Base-by-base conservation (phyloP, 2,329 filamentous ascomycete genomes). In the Pyrenophora graminea region DNA sequence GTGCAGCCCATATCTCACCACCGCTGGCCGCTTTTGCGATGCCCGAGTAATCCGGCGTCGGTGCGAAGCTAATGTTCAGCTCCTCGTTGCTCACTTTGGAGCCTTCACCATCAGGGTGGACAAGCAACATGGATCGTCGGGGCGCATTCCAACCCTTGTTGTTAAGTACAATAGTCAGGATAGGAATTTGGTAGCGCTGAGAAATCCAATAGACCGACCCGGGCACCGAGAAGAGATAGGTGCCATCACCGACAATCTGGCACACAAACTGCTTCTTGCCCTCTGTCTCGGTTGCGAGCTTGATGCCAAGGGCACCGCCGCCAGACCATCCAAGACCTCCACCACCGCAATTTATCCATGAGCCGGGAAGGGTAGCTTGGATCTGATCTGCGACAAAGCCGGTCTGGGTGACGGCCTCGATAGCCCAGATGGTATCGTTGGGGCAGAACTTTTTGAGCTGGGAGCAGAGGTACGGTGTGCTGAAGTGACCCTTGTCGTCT, bases 251-350 rank as follows among this genome's bases (percentile, higher is more conserved):
- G 7, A 88, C 85, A 49, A 89, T 74, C 39, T 75, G 72, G 55
- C 70, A 73, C 0, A 75, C 71, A 31, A 75, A 74, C 12, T 66
- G 63, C 45, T 66, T 66, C 45, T 66, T 64, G 31, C 79, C 74
- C 53, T 79, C 72, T 2, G 72, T 70, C 42, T 86, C 81, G 0
- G 80, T 79, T 0, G 88, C 90, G 6, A 93, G 80, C 68, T 92
- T 91, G 66, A 92, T 86, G 2, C 89, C 90, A 3, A 93, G 71
- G 0, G 87, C 86, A 23, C 63, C 89, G 12, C 90, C 89, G 12
- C 89, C 89, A 9, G 85, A 89, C 89, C 89, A 93, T 2, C 89
- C 89, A 0, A 93, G 83, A 2, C 90, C 90, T 12, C 88, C 89
- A 1, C 87, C 89, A 1, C 89, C 89, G 67, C 89, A 92, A 69